Evolutionary conservation across 768 basidiomycete species (phyloP).

Genomic region (Serpula lacrymans): DNA sequence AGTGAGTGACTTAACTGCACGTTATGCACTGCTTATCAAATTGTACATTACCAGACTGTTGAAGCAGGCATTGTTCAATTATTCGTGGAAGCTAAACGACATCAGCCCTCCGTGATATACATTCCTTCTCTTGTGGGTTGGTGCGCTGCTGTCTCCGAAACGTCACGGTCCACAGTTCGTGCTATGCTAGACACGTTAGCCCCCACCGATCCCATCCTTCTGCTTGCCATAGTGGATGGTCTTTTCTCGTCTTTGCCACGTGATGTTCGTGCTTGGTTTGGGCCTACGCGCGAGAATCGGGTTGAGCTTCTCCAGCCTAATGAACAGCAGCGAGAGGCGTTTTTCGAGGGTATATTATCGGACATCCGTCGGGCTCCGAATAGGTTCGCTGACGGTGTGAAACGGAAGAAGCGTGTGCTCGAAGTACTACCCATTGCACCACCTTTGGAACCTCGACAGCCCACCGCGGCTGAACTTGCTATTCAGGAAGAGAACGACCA

Average conservation of each 20-base stretch:
- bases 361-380: conserved; percentile 76
- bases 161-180: conserved; percentile 77
- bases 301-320: conserved; percentile 58
- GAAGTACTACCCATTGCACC: conserved; percentile 88
- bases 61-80: conserved; percentile 94
- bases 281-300: conserved; percentile 68
- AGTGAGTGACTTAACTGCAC: conserved; percentile 43
- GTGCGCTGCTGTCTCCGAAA: conserved; percentile 83
- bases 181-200: conserved; percentile 89
- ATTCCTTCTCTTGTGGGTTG: conserved; percentile 87
- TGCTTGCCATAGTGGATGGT: conserved; percentile 88
- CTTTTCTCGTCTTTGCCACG: conserved; percentile 61
- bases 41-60: conserved; percentile 50
- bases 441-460: conserved; percentile 81
- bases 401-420: conserved; percentile 77
- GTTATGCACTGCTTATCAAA: conserved; percentile 2
- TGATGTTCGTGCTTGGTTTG: conserved; percentile 93
- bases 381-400: conserved; percentile 85
- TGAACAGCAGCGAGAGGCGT: conserved; percentile 55
- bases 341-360: conserved; percentile 72
- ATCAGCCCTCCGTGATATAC: conserved; percentile 94
- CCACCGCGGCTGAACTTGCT: conserved; percentile 77
- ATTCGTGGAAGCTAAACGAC: conserved; percentile 94
- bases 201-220: conserved; percentile 90
- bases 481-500: conserved; percentile 81